Base-by-base conservation (phyloP, 2,329 filamentous ascomycete genomes). In the Eutypella sp. region DNA sequence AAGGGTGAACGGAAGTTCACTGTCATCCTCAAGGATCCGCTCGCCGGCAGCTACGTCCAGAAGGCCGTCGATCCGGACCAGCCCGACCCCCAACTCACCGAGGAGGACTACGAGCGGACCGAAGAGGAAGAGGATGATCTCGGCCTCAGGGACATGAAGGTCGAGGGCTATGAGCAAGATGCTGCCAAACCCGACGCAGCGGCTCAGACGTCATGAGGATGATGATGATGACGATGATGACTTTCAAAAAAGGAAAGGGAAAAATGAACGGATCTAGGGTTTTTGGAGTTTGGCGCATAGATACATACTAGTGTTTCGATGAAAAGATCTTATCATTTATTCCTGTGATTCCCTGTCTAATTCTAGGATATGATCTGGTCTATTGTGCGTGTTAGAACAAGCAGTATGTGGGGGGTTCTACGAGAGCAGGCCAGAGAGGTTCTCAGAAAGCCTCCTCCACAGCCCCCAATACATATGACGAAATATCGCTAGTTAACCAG, bases 1-100 rank as follows among this genome's bases (percentile, higher is more conserved):
- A 78, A 77, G 41, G 92, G 91, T 45, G 79, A 90, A 39, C 78
- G 80, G 62, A 81, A 85, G 54, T 99, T 96, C 64, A 89, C 84
- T 5, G 75, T 97, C 47, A 77, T 93, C 5, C 77, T 99, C 29
- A 81, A 85, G 51, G 93, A 99, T 63, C 93, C 93, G 0, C 73
- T 97, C 52, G 93, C 91, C 10, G 88, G 87, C 65, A 96, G 89
- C 61, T 99, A 95, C 63, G 87, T 99, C 39, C 93, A 99, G 71
- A 89, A 91, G 59, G 76, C 95, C 49, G 87, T 89, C 20, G 85
- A 90, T 54, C 85, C 87, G 2, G 72, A 73, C 27, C 59, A 76
- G 40, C 70, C 73, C 0, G 93, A 99, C 61, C 85, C 85, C 15
- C 86, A 93, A 68, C 86, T 99, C 63, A 82, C 78, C 47, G 76